These are phyloP conservation scores for Exutisphaerella laricina DNA, from an alignment of 2,329 filamentous ascomycete species.

Conservation along the genomic window DNA sequence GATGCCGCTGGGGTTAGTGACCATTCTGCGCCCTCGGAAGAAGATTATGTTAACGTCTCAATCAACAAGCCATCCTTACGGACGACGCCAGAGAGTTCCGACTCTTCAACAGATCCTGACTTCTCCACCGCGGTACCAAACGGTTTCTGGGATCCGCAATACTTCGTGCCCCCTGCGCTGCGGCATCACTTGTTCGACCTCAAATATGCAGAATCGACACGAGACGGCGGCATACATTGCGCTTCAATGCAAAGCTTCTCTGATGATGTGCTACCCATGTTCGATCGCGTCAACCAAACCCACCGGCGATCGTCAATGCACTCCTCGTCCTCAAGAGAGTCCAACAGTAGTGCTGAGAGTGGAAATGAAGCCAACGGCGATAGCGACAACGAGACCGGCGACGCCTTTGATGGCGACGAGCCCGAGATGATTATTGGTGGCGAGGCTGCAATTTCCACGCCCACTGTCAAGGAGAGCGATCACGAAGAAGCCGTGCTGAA, in stretches of 20 bases:
- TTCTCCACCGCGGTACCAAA: slow-evolving; percentile 23
- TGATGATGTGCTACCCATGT: slow-evolving; percentile 23
- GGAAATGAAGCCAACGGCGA: slow-evolving; percentile 17
- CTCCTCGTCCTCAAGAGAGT: slow-evolving; percentile 25
- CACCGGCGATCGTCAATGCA: slow-evolving; percentile 23
- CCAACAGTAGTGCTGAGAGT: slow-evolving; percentile 16
- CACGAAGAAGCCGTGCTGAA: slow-evolving; percentile 17
- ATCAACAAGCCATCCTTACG: slow-evolving; percentile 57
- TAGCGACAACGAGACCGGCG: slow-evolving; percentile 24
- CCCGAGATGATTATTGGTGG: slow-evolving; percentile 25
- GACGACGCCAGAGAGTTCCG: not conserved
- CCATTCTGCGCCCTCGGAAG: slow-evolving; percentile 78
- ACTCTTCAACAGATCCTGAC: not conserved
- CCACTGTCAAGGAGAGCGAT: slow-evolving; percentile 15
- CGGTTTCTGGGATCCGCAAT: slow-evolving; percentile 27
- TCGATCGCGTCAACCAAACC: slow-evolving; percentile 25
- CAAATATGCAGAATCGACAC: slow-evolving; percentile 56
- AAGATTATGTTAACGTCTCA: slow-evolving; percentile 83
- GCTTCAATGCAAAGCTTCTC: slow-evolving; percentile 41
- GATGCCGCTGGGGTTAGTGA: slow-evolving; percentile 59
- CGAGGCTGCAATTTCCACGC: slow-evolving; percentile 10
- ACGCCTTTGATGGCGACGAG: slow-evolving; percentile 20
- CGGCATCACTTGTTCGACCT: slow-evolving; percentile 69
- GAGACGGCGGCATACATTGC: slow-evolving; percentile 55
- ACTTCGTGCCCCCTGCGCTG: slow-evolving; percentile 53